Conservation (phyloP, 1,284 basidiomycete species). For the Ganoderma sinense region DNA sequence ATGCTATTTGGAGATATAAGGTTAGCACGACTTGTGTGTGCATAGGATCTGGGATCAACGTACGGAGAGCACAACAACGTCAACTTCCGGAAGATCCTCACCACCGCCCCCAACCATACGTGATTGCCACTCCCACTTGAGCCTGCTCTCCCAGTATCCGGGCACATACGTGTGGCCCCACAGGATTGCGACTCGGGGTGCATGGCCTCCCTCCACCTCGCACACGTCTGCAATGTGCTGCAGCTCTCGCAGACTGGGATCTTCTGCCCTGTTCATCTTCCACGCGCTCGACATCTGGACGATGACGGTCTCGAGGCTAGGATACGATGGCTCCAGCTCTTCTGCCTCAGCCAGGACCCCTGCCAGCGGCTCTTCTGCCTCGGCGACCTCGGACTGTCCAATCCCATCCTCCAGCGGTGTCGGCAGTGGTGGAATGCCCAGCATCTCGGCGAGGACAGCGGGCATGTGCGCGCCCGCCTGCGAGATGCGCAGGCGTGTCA, state of each 20-base stretch:
- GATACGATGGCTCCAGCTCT: conserved; percentile 1
- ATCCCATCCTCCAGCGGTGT: not conserved
- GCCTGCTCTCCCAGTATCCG: conserved; percentile 23
- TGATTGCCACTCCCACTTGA: conserved; percentile 25
- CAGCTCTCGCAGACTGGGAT: conserved; percentile 14
- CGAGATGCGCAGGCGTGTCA: conserved; percentile 27
- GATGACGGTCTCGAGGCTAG: conserved; percentile 17
- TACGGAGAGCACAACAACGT: conserved; percentile 68
- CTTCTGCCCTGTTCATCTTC: conserved; percentile 7
- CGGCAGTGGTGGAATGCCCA: conserved; percentile 17
- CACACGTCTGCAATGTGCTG: conserved; percentile 15
- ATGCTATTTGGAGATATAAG: conserved; percentile 47
- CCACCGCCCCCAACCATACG: conserved; percentile 40
- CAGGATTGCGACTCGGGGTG: conserved; percentile 11
- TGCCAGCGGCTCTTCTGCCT: not conserved
- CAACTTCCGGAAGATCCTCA: conserved; percentile 71
- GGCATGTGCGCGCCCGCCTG: conserved; percentile 19
- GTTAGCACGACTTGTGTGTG: not conserved
- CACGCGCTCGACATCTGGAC: conserved; percentile 25
- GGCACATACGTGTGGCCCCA: conserved; percentile 15
- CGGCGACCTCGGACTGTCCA: not conserved
- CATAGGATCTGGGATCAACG: conserved; percentile 33
- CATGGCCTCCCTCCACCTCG: not conserved
- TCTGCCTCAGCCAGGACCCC: not conserved
- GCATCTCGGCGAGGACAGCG: conserved; percentile 18